phyloP scores from a whole-genome alignment of 192 early-diverging fungal genomes.

The Chytriomyces sp. region DNA sequence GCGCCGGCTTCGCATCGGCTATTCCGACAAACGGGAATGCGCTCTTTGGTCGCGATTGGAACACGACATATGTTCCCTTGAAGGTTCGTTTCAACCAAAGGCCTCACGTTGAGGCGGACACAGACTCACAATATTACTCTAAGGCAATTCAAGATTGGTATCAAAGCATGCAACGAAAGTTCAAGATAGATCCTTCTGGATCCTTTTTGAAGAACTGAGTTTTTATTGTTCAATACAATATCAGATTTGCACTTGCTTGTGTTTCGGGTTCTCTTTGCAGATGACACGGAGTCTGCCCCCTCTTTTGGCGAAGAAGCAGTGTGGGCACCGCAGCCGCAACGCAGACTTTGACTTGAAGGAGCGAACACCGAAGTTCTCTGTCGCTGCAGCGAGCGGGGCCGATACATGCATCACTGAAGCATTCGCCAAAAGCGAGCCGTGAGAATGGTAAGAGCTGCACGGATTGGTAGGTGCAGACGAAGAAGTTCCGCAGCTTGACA shows the following conservation, averaged over 20 bases:
- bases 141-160: conserved; percentile 80
- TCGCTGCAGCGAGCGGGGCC: background rate
- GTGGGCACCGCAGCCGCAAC: conserved; percentile 86
- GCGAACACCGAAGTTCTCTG: background rate
- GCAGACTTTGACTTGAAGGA: conserved; percentile 85
- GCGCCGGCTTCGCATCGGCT: conserved; percentile 43
- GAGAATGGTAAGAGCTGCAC: too few relatives aligned
- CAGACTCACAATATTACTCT: conserved; percentile 56
- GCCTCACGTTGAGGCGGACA: conserved; percentile 26
- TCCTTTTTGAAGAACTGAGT: conserved; percentile 26
- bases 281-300: conserved; percentile 84
- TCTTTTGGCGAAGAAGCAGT: conserved; percentile 84
- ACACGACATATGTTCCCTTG: conserved; percentile 46
- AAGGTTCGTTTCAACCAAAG: conserved; percentile 40
- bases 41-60: conserved; percentile 52
- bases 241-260: conserved; percentile 93
- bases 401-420: background rate
- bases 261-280: conserved; percentile 89
- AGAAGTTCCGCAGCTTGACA: too few relatives aligned
- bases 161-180: conserved; percentile 70
- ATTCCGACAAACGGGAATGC: conserved; percentile 58
- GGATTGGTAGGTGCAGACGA: too few relatives aligned
- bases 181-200: conserved; percentile 67
- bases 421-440: background rate
- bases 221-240: background rate